Conservation (phyloP, 2,329 filamentous ascomycete genomes). For the Cladophialophora carrionii region DNA sequence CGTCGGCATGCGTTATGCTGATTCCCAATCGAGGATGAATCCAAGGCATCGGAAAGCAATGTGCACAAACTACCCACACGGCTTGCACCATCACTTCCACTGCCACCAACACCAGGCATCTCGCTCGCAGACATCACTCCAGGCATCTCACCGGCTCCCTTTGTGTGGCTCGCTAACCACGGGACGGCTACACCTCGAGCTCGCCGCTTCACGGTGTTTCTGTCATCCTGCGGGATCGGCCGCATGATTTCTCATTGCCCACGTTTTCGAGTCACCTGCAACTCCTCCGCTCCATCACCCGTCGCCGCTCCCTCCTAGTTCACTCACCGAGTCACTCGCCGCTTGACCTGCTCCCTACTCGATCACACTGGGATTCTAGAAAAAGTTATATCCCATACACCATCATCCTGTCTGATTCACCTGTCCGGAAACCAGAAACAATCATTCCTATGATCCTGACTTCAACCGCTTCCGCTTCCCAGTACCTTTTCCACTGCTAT, state of each 20-base stretch:
- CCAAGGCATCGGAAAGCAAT: constrained; percentile 11
- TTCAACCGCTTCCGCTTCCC: constrained; percentile 1
- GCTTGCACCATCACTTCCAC: not conserved
- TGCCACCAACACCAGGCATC: not conserved
- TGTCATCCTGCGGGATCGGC: constrained; percentile 33
- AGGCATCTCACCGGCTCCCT: constrained; percentile 9
- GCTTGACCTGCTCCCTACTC: not conserved
- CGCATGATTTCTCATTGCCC: constrained; percentile 37
- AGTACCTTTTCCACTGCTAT: constrained; percentile 1
- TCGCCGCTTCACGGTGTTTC: constrained; percentile 19
- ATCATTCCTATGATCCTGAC: not conserved
- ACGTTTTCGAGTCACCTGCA: constrained; percentile 37
- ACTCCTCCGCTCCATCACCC: constrained; percentile 1
- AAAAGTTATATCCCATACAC: not conserved
- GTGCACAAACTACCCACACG: constrained; percentile 5
- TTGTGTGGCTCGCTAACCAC: constrained; percentile 13
- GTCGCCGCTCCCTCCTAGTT: not conserved
- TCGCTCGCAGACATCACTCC: not conserved
- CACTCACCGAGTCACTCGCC: constrained; percentile 1
- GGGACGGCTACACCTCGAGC: constrained; percentile 3
- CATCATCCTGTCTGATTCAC: constrained; percentile 8
- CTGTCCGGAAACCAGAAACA: constrained; percentile 11
- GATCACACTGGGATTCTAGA: not conserved
- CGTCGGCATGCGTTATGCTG: constrained; percentile 1
- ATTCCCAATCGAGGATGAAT: constrained; percentile 3